phyloP scores from a whole-genome alignment of 108 stramenopile species.

The Cyclotella baltica region DNA sequence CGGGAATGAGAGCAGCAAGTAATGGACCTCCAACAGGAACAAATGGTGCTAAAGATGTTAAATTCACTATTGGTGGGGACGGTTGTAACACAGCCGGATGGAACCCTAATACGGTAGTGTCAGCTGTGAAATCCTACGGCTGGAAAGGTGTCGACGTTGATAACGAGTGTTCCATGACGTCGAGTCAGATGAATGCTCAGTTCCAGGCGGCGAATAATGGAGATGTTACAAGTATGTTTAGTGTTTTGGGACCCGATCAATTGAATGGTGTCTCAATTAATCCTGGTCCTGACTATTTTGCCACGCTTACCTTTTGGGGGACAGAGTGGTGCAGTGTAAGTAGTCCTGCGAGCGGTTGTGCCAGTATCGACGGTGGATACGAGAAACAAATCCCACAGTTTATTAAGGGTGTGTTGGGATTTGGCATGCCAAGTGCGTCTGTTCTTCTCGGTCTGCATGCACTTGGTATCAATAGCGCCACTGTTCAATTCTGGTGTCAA shows the following conservation, averaged over 20 bases:
- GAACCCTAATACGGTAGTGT: neutral
- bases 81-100: constrained; percentile 1
- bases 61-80: neutral
- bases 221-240: constrained; percentile 8
- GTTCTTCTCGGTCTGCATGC: neutral
- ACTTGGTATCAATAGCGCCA: neutral
- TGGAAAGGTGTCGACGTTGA: neutral
- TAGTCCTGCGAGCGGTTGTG: neutral
- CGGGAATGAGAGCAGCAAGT: neutral
- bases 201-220: neutral
- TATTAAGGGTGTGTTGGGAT: neutral
- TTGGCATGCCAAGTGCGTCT: neutral
- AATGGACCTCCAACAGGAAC: neutral
- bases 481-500: constrained; percentile 2
- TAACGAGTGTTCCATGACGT: constrained; percentile 2
- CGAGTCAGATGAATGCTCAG: neutral
- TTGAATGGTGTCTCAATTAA: neutral
- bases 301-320: constrained; percentile 4
- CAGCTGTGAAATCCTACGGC: neutral
- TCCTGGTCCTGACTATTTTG: neutral
- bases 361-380: neutral
- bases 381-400: neutral
- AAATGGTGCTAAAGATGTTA: neutral
- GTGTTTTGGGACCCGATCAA: neutral
- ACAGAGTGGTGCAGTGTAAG: neutral